Evolutionary conservation across 148 eudicot genomes (phyloP), one percentile per base, ranked within the genome.

Genomic region (Vaccinium corymbosum): DNA sequence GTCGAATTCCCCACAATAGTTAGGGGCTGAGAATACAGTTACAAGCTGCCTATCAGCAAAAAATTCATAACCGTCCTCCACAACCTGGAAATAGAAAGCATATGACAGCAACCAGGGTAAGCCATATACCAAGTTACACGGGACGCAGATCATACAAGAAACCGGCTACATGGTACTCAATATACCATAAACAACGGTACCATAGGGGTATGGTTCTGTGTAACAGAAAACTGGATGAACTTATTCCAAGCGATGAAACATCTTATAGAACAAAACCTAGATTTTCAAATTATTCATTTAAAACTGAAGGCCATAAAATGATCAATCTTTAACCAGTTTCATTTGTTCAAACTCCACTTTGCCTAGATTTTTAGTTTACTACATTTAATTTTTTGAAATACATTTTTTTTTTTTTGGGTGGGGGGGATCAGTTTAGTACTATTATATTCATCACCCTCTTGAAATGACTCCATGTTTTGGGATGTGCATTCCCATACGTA

Each of bases 1-100:
- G 81, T 84, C 86, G 46, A 84, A 84, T 84, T 84, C 86, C 79
- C 86, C 86, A 84, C 66, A 61, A 61, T n/a, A 61, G 66, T 61
- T 61, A 1, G 66, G 66, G 66, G 66, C 66, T 61, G 66, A 84
- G 81, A 84, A 84, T 79, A 84, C 56, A 22, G 86, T 84, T 46
- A 84, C 86, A 53, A 84, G 86, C 83, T 84, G 86, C 72, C 86
- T 79, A 2, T 84, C 83, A 20, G 86, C 86, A 84, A 84, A 84
- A 61, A 84, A 84, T 59, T 84, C 86, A 64, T 84, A 84, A 38
- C 86, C 86, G 48, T 84, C 86, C 79, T 84, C 86, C 46, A 84
- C 86, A 68, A 84, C 86, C 86, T 84, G 71, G 70, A 79, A 25
- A 61, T n/a, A 84, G 10, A 38, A 68, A 70, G 10, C 22, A 79